Evolutionary conservation across 257 asterid genomes (phyloP), one percentile per base, ranked within the genome.

Genomic region (Plantago elongata): DNA sequence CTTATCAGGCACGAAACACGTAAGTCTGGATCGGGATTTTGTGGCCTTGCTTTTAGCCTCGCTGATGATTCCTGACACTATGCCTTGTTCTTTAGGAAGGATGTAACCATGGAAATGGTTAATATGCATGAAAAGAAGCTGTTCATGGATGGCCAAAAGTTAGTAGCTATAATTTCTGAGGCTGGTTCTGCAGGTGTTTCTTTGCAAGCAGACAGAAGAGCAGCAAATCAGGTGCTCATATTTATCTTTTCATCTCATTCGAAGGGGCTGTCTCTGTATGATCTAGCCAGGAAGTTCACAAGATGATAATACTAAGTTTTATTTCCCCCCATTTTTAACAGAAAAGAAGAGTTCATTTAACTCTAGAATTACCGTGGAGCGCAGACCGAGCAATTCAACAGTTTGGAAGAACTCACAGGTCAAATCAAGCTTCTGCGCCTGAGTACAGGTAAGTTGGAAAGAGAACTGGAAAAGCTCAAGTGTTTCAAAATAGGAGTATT

Each of bases 141-240:
- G 17, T 93, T 93, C 73, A 93, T 93, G 99, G 91, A 85, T 70
- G 97, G 95, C 48, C 83, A 89, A 79, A 93, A 93, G 74, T 72
- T 87, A 34, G 86, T 87, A 56, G 99, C 99, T 62, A 86, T 93
- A 54, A 93, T 93, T 57, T 93, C 99, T 45, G 99, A 89, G 88
- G 99, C 97, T 81, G 99, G 99, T 68, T 93, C 96, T 52, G 97
- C 97, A 69, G 99, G 97, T 74, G 99, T 93, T 83, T 93, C 99
- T 69, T 84, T 93, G 80, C 99, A 93, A 83, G 96, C 99, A 57
- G 99, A 93, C 75, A 87, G 88, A 77, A 83, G 99, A 84, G 96
- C 83, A 9, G 64, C 76, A 73, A 93, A 93, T 86, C 97, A 93
- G 96, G 99, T 89, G 54, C 60, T 74, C 38, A 37, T 57, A 13